Percentiles rank a stretch among this genome's conserved stretches.
Evolutionary conservation across 2,329 filamentous ascomycete species (phyloP).

Genomic region (Elsinoe perseae): DNA sequence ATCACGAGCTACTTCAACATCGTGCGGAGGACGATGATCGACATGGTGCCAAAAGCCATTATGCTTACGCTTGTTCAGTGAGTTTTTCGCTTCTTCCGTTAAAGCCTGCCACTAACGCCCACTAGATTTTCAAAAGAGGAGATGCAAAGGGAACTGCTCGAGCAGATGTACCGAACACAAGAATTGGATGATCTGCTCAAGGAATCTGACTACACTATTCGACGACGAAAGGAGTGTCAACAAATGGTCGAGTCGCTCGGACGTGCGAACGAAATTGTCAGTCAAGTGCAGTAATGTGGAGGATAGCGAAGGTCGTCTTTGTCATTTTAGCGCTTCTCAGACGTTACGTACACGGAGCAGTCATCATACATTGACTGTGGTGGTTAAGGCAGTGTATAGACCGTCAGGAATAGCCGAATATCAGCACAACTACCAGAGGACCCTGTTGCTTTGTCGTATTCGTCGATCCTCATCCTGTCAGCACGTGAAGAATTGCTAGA

Average conservation of each 20-base stretch:
- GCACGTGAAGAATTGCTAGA: not conserved
- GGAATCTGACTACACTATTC: slow-evolving; percentile 94
- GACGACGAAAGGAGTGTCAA: slow-evolving; percentile 93
- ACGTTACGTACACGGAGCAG: not conserved
- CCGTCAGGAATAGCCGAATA: not conserved
- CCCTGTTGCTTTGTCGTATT: not conserved
- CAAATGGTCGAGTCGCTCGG: slow-evolving; percentile 95
- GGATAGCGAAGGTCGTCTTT: not conserved
- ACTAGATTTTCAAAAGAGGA: slow-evolving; percentile 86
- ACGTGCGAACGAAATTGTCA: slow-evolving; percentile 92
- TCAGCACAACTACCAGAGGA: slow-evolving; percentile 1
- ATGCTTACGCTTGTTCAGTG: slow-evolving; percentile 96
- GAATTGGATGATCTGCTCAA: slow-evolving; percentile 91
- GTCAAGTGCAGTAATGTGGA: slow-evolving; percentile 52
- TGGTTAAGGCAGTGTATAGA: not conserved
- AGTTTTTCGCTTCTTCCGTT: slow-evolving; percentile 36
- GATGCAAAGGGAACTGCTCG: slow-evolving; percentile 94
- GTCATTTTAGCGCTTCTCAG: slow-evolving; percentile 12
- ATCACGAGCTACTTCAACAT: slow-evolving; percentile 98
- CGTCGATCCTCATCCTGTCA: too few species aligned
- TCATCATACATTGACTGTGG: not conserved
- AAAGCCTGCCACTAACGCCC: slow-evolving; percentile 16
- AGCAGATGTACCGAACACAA: slow-evolving; percentile 91
- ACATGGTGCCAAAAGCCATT: slow-evolving; percentile 99
- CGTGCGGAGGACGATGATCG: slow-evolving; percentile 95